Base-by-base conservation (phyloP, 2,329 filamentous ascomycete species). In the Xylaria sp. region DNA sequence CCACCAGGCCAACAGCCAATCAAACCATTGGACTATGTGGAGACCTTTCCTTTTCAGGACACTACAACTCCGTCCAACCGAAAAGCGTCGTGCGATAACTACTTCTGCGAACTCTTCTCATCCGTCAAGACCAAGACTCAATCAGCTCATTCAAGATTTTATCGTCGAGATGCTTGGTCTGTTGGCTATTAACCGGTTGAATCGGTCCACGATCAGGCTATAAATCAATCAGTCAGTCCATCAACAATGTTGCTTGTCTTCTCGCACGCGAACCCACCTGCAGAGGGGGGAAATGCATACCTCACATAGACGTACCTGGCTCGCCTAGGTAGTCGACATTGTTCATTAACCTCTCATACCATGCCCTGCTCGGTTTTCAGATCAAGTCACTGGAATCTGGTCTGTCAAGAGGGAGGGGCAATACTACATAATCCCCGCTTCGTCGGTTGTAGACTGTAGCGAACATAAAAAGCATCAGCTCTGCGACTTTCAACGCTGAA, bases 1-100 rank as follows among this genome's bases (percentile, higher is more conserved):
- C 62, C 55, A 60, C 64, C 70, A 73, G 71, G 67, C 61, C 18
- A n/a, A 1, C 10, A 31, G 18, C 75, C 75, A 77, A 76, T 75
- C 68, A 76, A 25, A 67, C 1, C 0, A 12, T 2, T 3, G 1
- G 1, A 10, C 55, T 28, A n/a, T 36, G 62, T 70, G 56, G 62
- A 73, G 73, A 68, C 67, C 67, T 71, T 77, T 75, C 73, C 73
- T 13, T 25, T 71, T 75, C 60, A 31, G 73, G 73, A 67, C 39
- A n/a, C 12, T 58, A 18, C 20, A 36, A 33, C 58, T 25, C 62
- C 58, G 39, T 65, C 20, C 52, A 51, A 51, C 58, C 61, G 48
- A 62, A 56, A 59, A 13, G n/a, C 48, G 56, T 56, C 36, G 31
- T 58, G 52, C 54, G 56, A 64, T 60, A n/a, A 43, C 55, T 25